Conservation (phyloP, 768 basidiomycete species). For the Calocybe gangraenosa region DNA sequence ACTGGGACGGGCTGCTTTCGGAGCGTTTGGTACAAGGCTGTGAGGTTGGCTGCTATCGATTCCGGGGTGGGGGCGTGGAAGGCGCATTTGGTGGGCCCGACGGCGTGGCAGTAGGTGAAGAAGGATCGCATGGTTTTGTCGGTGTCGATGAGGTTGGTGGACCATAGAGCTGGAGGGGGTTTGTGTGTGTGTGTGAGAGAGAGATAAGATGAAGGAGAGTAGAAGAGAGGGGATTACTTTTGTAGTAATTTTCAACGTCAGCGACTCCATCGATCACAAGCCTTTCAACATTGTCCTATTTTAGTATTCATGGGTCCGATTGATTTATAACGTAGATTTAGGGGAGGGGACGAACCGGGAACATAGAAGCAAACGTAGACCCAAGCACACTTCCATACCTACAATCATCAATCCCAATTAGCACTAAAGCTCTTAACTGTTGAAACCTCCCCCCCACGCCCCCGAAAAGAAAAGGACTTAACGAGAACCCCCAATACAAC, state of each 20-base stretch:
- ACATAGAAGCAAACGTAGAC: slow-evolving; percentile 25
- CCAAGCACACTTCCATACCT: slow-evolving; percentile 26
- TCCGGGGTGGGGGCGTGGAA: slow-evolving; percentile 34
- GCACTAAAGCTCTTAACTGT: background rate
- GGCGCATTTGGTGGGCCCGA: slow-evolving; percentile 30
- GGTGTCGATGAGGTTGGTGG: slow-evolving; percentile 31
- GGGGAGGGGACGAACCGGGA: too few species aligned
- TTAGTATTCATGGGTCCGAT: too few species aligned
- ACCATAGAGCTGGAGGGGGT: slow-evolving; percentile 25
- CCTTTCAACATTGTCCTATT: slow-evolving; percentile 34
- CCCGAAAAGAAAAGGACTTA: background rate
- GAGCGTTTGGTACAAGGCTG: slow-evolving; percentile 27
- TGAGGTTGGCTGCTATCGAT: slow-evolving; percentile 30
- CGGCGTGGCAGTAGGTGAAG: slow-evolving; percentile 30
- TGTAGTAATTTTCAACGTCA: slow-evolving; percentile 36
- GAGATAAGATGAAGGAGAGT: background rate
- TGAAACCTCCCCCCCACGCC: too few species aligned
- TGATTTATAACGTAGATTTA: too few species aligned
- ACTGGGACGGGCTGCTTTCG: slow-evolving; percentile 30
- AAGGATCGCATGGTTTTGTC: slow-evolving; percentile 32
- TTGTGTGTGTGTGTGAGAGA: background rate
- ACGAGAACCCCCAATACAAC: slow-evolving; percentile 29
- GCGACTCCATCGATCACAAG: slow-evolving; percentile 37
- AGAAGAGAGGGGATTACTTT: slow-evolving; percentile 23
- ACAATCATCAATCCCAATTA: background rate